Base-by-base conservation (phyloP, 208 protist species). In the Ichthyophonus hoferi region DNA sequence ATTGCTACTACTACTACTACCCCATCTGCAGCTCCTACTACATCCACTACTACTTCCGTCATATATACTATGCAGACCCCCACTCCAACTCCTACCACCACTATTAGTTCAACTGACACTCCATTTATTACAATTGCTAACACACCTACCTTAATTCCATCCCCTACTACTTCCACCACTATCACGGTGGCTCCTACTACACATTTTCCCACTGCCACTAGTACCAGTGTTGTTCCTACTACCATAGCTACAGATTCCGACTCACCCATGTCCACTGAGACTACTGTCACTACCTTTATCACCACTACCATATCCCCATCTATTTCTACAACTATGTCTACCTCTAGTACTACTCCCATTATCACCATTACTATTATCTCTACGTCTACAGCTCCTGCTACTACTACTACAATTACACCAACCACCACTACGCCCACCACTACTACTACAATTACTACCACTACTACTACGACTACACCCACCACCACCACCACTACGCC, bases 381-480 rank as follows among this genome's bases (percentile, higher is more conserved):
- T 14, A 81, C 77, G 12, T 34, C 77, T 38, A 81, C 77, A n/a
- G n/a, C 77, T 38, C 2, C 77, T 31, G n/a, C 77, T 14, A 81
- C 77, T 38, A 81, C 77, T 31, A 81, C 77, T 14, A 81, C 77
- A 2, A 81, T 31, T 81, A n/a, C 24, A 81, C 31, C 77, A n/a
- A 81, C 77, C 77, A 81, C 77, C 7, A 81, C 77, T 31, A 81
- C 77, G n/a, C 2, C 77, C 77, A 81, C 77, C 2, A 81, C 77
- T 31, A 81, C 77, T 38, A 81, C 77, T 14, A 81, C 77, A 2
- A 81, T 31, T 2, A 81, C 77, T 31, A 81, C 77, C 34, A 81
- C 77, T 38, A 81, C 77, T 38, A 81, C 77, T 39, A 81, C 34
- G 2, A 81, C 34, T 81, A n/a, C 24, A 40, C 31, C 79, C 35